Conservation (phyloP, 805 yeast genomes). For the Kluyveromyces aestuarii region DNA sequence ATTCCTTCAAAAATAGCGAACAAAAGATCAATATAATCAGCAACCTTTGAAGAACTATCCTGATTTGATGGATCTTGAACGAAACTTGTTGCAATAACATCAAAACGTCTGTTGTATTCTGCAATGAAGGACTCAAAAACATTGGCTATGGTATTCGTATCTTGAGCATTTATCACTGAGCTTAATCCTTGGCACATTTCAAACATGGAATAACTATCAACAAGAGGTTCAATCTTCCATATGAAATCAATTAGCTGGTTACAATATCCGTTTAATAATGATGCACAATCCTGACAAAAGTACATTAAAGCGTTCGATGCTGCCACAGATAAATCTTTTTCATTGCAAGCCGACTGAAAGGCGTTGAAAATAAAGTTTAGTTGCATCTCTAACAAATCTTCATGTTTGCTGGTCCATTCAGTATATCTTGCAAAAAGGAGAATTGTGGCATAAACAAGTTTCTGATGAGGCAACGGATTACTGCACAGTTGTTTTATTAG, state of each 20-base stretch:
- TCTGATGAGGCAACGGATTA: conserved; percentile 69
- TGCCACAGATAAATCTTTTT: conserved; percentile 53
- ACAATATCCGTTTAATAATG: conserved; percentile 51
- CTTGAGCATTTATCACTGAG: conserved; percentile 61
- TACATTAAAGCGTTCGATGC: conserved; percentile 91
- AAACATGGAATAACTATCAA: conserved; percentile 61
- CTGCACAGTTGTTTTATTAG: conserved; percentile 45
- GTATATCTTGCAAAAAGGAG: conserved; percentile 93
- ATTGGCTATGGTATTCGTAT: conserved; percentile 42
- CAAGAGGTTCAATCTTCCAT: conserved; percentile 39
- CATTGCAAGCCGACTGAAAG: conserved; percentile 33
- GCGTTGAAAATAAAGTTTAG: conserved; percentile 78
- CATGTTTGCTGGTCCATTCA: conserved; percentile 87
- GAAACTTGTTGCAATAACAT: conserved; percentile 18
- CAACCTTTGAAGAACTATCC: conserved; percentile 38
- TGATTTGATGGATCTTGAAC: conserved; percentile 23
- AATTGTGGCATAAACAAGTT: conserved; percentile 86
- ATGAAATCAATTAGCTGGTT: conserved; percentile 73
- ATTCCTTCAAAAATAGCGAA: conserved; percentile 27
- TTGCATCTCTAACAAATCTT: conserved; percentile 72
- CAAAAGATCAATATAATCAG: conserved; percentile 59
- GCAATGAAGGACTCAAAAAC: conserved; percentile 64
- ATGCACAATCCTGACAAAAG: conserved; percentile 86
- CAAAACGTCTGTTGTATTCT: conserved; percentile 31
- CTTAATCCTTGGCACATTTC: conserved; percentile 88